A percentile compares a stretch with the other conserved stretches of the same genome.
Evolutionary conservation across 441 rosid species (phyloP).

Genomic region (Brassica hybrid): DNA sequence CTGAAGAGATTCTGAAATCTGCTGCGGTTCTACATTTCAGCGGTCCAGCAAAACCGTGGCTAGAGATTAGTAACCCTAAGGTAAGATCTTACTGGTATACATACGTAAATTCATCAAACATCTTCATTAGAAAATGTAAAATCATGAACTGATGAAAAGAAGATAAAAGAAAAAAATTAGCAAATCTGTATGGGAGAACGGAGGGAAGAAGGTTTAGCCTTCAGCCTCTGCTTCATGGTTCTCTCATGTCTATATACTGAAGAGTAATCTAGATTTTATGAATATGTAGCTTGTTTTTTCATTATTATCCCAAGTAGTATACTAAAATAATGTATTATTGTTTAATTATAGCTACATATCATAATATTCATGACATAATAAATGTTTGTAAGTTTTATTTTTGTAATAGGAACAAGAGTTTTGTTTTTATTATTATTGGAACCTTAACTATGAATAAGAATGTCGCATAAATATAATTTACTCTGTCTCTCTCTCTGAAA

Average conservation of each 20-base stretch:
- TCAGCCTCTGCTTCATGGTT: constrained; percentile 69
- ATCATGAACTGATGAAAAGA: constrained; percentile 52
- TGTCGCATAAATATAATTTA: no score
- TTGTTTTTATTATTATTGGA: constrained; percentile 16
- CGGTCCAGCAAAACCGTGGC: constrained; percentile 98
- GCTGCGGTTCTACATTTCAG: constrained; percentile 92
- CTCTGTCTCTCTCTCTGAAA: constrained; percentile 23
- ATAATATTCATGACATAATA: background rate
- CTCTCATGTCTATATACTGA: constrained; percentile 54
- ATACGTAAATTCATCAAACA: constrained; percentile 72
- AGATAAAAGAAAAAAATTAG: no score
- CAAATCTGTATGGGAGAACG: constrained; percentile 40
- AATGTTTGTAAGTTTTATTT: constrained; percentile 24
- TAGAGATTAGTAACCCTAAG: constrained; percentile 75
- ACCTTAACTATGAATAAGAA: background rate
- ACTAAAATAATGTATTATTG: constrained; percentile 18
- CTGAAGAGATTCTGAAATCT: constrained; percentile 49
- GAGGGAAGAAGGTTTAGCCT: constrained; percentile 93
- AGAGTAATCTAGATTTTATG: constrained; percentile 43
- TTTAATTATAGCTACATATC: constrained; percentile 23
- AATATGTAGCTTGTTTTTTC: constrained; percentile 30
- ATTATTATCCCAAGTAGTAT: constrained; percentile 6
- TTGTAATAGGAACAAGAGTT: constrained; percentile 17
- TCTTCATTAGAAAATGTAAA: constrained; percentile 77
- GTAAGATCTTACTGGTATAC: constrained; percentile 70